A percentile compares a stretch with the other conserved stretches of the same genome.
Evolutionary conservation across 1,284 basidiomycete genomes (phyloP).

Genomic region (Rhodotorula mucilaginosa): DNA sequence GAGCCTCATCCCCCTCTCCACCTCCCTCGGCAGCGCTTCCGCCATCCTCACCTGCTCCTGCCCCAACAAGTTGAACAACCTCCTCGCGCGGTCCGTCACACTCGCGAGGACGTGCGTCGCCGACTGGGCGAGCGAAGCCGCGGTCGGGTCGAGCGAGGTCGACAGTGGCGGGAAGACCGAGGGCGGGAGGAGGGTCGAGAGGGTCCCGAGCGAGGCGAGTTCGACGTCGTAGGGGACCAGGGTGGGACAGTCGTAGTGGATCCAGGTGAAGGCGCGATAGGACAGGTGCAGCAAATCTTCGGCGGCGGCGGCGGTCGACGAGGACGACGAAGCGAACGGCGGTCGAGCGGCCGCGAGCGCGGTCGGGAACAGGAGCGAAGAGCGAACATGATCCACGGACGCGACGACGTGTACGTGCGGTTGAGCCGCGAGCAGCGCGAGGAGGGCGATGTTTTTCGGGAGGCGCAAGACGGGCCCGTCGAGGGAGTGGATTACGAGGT

Average conservation of each 20-base stretch:
- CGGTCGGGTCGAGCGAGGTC: slow-evolving; percentile 44
- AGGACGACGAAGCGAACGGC: slow-evolving; percentile 1
- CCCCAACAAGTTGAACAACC: slow-evolving; percentile 41
- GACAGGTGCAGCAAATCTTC: slow-evolving; percentile 52
- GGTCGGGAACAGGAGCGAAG: slow-evolving; percentile 66
- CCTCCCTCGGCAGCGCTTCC: slow-evolving; percentile 17
- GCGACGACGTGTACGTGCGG: slow-evolving; percentile 73
- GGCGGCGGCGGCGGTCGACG: slow-evolving; percentile 54
- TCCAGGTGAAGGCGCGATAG: slow-evolving; percentile 69
- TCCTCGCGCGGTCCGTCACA: slow-evolving; percentile 75
- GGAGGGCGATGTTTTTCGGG: slow-evolving; percentile 60
- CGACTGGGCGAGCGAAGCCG: slow-evolving; percentile 25
- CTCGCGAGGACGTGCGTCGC: slow-evolving; percentile 58
- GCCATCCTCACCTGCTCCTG: slow-evolving; percentile 22
- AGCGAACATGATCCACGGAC: slow-evolving; percentile 78
- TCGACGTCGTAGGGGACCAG: slow-evolving; percentile 77
- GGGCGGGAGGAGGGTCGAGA: slow-evolving; percentile 40
- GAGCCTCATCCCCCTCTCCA: slow-evolving; percentile 13
- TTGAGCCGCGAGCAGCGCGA: slow-evolving; percentile 67
- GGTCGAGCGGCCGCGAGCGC: slow-evolving; percentile 44
- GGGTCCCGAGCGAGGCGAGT: slow-evolving; percentile 31
- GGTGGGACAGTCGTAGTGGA: slow-evolving; percentile 85
- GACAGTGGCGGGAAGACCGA: slow-evolving; percentile 53
- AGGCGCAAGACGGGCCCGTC: slow-evolving; percentile 69
- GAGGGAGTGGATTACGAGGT: slow-evolving; percentile 80